Evolutionary conservation across 352 stramenopile species (phyloP), one percentile per base, ranked within the genome.

Genomic region (Pythium brassicae): DNA sequence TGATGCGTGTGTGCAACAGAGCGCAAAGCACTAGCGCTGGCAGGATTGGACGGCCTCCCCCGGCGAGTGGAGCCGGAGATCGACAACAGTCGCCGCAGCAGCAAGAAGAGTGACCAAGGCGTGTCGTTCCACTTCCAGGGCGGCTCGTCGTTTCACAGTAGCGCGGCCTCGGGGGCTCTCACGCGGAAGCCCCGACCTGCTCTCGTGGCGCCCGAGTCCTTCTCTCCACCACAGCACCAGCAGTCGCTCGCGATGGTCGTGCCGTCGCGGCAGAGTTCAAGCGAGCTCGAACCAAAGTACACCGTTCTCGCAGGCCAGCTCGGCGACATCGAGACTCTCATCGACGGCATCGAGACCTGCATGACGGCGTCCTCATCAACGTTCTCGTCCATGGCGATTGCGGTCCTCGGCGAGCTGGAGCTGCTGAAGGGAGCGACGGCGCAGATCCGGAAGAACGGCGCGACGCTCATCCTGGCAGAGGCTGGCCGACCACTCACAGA

Each of bases 81-180:
- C 11, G 63, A 59, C 29, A 66, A 66, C 40, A 40, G 43, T 4
- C 53, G 9, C 2, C 34, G 53, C 23, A 62, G 9, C 42, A n/a
- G 42, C 42, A 47, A 17, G 42, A 47, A 47, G 42, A 15, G 32
- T 19, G 29, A 42, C 8, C 48, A 53, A 29, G 29, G 74, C 4
- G 73, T 89, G 23, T 83, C 67, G 23, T 89, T 89, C 59, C 78
- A 86, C 51, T 89, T 87, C 42, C 59, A 71, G 57, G 64, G 78
- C 55, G 64, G 23, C 61, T 62, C 23, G 34, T 70, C 47, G 42
- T 61, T n/a, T 15, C 6, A 2, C 43, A 22, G 25, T 15, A 17
- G 35, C 34, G 26, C 48, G 48, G 14, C 59, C 63, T 66, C 59
- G 55, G 32, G 39, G 11, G 46, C 29, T 42, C n/a, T 42, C 19